Evolutionary conservation across 176 grass and related monocot species (phyloP), one percentile per base, ranked within the genome.

Genomic region (Oryza longistaminata): DNA sequence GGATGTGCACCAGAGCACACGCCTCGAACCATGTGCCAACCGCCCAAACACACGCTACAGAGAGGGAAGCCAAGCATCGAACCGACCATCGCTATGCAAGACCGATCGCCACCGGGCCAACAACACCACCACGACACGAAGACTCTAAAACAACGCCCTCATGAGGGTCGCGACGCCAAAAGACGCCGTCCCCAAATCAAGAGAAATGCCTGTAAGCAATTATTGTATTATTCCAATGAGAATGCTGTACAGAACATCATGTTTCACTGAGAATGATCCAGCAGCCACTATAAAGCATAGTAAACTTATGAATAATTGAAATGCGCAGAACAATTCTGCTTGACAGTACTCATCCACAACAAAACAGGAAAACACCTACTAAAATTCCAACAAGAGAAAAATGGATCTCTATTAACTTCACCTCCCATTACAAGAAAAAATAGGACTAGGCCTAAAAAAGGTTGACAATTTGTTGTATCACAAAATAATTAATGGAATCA

Each of bases 321-420:
- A 25, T 25, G 55, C 16, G 16, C 55, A 61, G 55, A 24, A 62
- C 11, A 62, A 10, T 6, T 46, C 50, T 11, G 21, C 13, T 49
- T 48, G 48, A 79, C 65, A 82, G 50, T 49, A 60, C 37, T 17
- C 62, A 79, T 72, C 35, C 25, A 12, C 70, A 73, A 50, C 17
- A 80, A 27, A 52, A 66, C 21, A 72, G 5, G n/a, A 24, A 64
- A 70, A 33, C 42, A 50, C 31, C 60, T 70, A 37, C 50, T 9
- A 40, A 25, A 72, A 80, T 49, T 74, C 64, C 55, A 85, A 77
- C 19, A 65, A 13, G 66, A 74, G 61, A 48, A 64, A 84, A 74
- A 3, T 68, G 26, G 44, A 72, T 58, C 13, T 35, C 0, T 34
- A 15, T 24, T 4, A 72, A 73, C 15, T 15, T 65, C 45, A 77